Conservation (phyloP, 371 early-diverging fungal genomes). For the Sporodiniella umbellata region DNA sequence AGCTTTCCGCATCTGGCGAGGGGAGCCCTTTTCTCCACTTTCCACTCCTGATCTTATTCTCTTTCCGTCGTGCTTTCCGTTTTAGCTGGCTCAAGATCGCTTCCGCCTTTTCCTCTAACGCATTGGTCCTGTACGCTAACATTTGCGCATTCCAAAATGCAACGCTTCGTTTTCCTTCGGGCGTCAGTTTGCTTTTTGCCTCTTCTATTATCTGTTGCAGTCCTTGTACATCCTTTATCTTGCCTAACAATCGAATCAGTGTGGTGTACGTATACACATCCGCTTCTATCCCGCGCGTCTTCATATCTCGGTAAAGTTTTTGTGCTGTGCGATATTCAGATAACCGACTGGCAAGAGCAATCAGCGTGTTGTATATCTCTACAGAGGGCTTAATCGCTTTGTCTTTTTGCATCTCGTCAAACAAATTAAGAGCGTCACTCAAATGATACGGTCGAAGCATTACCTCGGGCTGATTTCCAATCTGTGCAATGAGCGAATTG, state of each 20-base stretch:
- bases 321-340: constrained; percentile 43
- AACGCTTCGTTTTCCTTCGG: constrained; percentile 8
- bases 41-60: constrained; percentile 1
- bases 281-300: constrained; percentile 30
- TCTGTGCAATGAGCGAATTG: constrained; percentile 39
- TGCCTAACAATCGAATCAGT: constrained; percentile 32
- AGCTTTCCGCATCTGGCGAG: constrained; percentile 27
- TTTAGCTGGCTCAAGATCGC: constrained; percentile 27
- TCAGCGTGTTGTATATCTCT: constrained; percentile 37
- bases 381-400: constrained; percentile 18
- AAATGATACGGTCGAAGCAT: constrained; percentile 27
- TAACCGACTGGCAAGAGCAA: constrained; percentile 37
- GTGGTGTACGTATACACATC: constrained; percentile 40
- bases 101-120: constrained; percentile 20
- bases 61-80: background rate
- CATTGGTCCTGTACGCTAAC: constrained; percentile 28
- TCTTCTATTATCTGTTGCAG: constrained; percentile 31
- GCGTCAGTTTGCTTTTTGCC: constrained; percentile 9
- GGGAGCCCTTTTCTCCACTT: background rate
- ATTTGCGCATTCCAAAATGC: constrained; percentile 39
- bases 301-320: constrained; percentile 45
- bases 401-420: constrained; percentile 33
- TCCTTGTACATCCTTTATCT: constrained; percentile 33
- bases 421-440: constrained; percentile 33
- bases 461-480: constrained; percentile 36